These are phyloP conservation scores for Alternaria angustiovoidea DNA, from an alignment of 2,329 filamentous ascomycete species.

Conservation along the genomic window DNA sequence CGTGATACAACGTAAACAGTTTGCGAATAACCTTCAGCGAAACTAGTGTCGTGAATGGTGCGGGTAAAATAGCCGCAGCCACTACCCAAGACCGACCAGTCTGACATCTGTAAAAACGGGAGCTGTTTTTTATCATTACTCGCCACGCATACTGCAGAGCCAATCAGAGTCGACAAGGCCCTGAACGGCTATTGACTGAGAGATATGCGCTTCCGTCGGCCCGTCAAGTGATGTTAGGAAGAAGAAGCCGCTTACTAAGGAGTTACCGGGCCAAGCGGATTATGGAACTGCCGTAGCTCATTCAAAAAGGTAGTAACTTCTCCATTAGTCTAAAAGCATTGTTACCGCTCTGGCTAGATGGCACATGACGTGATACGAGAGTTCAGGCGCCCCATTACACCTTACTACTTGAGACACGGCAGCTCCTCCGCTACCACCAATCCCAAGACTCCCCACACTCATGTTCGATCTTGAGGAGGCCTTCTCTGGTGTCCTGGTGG, in stretches of 20 bases:
- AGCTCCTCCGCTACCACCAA: background rate
- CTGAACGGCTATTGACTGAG: background rate
- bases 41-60: background rate
- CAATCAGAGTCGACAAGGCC: background rate
- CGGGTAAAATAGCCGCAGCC: background rate
- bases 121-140: background rate
- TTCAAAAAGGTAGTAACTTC: background rate
- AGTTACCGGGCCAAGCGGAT: background rate
- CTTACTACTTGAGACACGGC: background rate
- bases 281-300: background rate
- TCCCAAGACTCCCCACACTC: background rate
- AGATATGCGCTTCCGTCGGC: background rate
- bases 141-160: background rate
- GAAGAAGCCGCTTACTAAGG: background rate
- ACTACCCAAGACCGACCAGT: background rate
- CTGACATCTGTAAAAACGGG: background rate
- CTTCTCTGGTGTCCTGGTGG: background rate
- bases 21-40: slow-evolving; percentile 18
- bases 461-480: background rate
- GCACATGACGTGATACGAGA: background rate
- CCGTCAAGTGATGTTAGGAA: background rate
- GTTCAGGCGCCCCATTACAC: background rate
- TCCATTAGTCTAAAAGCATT: background rate
- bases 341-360: background rate
- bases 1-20: slow-evolving; percentile 18